Percentiles rank a stretch among this genome's conserved stretches.
phyloP scores from a whole-genome alignment of 1,284 basidiomycete species.

The Cryptococcus jaspeensis region DNA sequence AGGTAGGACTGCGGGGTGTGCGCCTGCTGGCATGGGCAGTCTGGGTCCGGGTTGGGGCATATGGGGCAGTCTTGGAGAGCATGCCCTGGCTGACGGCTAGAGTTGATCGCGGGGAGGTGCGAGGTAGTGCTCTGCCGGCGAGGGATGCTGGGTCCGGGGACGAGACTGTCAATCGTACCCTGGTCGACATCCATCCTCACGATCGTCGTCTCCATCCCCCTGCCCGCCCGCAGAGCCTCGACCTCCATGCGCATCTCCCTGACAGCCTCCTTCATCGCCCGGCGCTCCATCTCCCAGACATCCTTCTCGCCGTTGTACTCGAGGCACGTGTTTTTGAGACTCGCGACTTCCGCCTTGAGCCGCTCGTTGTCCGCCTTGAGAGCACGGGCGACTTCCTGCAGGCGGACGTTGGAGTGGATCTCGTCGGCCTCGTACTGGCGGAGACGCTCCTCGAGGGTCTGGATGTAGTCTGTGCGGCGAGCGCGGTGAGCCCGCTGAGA shows the following conservation, averaged over 20 bases:
- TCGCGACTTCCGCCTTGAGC: constrained; percentile 54
- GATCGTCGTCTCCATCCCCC: constrained; percentile 16
- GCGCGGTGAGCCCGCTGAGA: constrained; percentile 89
- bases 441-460: constrained; percentile 83
- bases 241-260: constrained; percentile 20
- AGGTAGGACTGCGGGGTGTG: constrained; percentile 2
- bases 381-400: constrained; percentile 79
- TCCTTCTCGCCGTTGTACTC: constrained; percentile 60
- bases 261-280: constrained; percentile 14
- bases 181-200: constrained; percentile 20
- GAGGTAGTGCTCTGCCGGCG: constrained; percentile 1
- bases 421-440: constrained; percentile 85
- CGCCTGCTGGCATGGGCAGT: constrained; percentile 46
- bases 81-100: background rate
- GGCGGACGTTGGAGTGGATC: constrained; percentile 79
- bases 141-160: constrained; percentile 11
- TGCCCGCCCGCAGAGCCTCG: constrained; percentile 12
- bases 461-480: constrained; percentile 82
- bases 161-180: constrained; percentile 12
- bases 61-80: constrained; percentile 37
- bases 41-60: constrained; percentile 49
- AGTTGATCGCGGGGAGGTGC: constrained; percentile 1
- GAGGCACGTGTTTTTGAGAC: constrained; percentile 64
- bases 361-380: constrained; percentile 78
- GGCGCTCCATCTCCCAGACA: constrained; percentile 22